Evolutionary conservation across 768 basidiomycete genomes (phyloP).

Genomic region (Tricholoma saponaceum): DNA sequence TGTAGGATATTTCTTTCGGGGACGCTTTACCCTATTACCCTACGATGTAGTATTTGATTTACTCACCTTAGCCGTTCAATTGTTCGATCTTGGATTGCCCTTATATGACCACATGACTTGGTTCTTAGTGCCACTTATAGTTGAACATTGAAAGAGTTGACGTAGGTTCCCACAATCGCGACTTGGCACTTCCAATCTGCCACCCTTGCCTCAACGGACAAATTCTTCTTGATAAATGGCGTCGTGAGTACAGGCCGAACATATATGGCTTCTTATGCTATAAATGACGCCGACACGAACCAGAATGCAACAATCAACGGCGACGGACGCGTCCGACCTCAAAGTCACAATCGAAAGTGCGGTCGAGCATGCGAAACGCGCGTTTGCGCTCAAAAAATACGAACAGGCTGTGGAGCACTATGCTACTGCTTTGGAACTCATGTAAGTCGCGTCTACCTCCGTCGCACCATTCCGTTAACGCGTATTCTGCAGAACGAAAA

Average conservation of each 20-base stretch:
- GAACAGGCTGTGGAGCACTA: conserved; percentile 85
- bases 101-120: not conserved
- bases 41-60: not conserved
- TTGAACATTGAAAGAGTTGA: not conserved
- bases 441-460: conserved; percentile 51
- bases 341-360: conserved; percentile 47
- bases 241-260: not conserved
- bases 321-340: conserved; percentile 13
- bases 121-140: not conserved
- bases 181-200: not conserved
- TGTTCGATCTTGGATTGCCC: not conserved
- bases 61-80: not conserved
- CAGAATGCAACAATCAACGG: not conserved
- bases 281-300: not conserved
- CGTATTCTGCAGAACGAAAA: conserved; percentile 51
- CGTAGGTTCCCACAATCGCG: not conserved
- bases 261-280: not conserved
- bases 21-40: not conserved
- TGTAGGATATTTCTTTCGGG: not conserved
- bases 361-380: conserved; percentile 81
- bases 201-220: not conserved
- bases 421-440: conserved; percentile 76
- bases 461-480: conserved; percentile 8
- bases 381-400: conserved; percentile 82
- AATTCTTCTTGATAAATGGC: not conserved